Evolutionary conservation across 805 yeast genomes (phyloP).

Genomic region (Yarrowia porcina): DNA sequence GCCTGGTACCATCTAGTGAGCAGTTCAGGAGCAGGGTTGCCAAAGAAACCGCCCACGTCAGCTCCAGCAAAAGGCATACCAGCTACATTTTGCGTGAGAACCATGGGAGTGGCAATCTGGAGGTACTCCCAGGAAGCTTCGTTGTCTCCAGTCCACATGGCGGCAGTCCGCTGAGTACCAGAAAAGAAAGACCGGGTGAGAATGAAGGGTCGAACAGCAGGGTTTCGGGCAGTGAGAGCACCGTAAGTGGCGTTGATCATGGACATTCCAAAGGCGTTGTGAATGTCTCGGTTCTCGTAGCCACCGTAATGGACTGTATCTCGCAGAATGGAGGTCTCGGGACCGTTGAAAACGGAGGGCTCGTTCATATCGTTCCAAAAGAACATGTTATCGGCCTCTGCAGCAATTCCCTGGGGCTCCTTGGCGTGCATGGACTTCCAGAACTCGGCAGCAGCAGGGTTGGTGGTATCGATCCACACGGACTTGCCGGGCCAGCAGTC

Average conservation of each 20-base stretch:
- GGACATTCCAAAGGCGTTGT: constrained; percentile 77
- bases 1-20: constrained; percentile 93
- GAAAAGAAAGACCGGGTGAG: constrained; percentile 83
- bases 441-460: constrained; percentile 48
- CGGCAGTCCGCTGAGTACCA: constrained; percentile 87
- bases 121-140: constrained; percentile 89
- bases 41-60: constrained; percentile 96
- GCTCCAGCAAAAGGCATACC: constrained; percentile 95
- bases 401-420: constrained; percentile 39
- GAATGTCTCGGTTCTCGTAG: constrained; percentile 89
- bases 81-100: constrained; percentile 71
- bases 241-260: constrained; percentile 76
- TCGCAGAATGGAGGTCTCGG: constrained; percentile 86
- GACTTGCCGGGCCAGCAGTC: constrained; percentile 99
- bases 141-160: constrained; percentile 98
- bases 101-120: constrained; percentile 78
- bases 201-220: constrained; percentile 67
- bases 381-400: constrained; percentile 59
- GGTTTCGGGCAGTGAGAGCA: constrained; percentile 55
- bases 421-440: constrained; percentile 40
- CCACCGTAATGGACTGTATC: constrained; percentile 74
- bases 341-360: constrained; percentile 92
- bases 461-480: constrained; percentile 84
- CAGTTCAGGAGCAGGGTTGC: constrained; percentile 78
- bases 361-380: constrained; percentile 99